phyloP scores from a whole-genome alignment of 164 flowering plant species.

The Santalum album region DNA sequence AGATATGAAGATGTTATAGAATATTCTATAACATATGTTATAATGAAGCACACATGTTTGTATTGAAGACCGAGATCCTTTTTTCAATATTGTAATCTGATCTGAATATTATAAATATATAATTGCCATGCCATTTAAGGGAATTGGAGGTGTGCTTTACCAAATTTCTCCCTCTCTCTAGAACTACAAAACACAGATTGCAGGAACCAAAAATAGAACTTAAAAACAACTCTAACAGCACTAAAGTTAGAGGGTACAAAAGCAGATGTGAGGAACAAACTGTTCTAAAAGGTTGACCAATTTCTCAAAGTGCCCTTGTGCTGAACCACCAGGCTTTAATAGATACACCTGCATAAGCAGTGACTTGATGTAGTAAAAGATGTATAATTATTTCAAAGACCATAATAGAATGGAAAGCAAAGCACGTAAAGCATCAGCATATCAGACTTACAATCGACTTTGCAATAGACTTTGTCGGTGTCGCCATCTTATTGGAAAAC shows the following conservation, averaged over 20 bases:
- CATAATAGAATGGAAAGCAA: background rate
- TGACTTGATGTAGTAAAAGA: conserved; percentile 1
- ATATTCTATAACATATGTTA: too few relatives aligned
- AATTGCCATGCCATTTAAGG: too few relatives aligned
- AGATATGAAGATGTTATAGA: too few relatives aligned
- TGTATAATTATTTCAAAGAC: background rate
- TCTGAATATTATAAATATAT: too few relatives aligned
- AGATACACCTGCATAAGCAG: conserved; percentile 63
- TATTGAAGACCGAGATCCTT: too few relatives aligned
- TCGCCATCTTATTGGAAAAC: conserved; percentile 59
- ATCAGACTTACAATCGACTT: conserved; percentile 73
- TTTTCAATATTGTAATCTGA: too few relatives aligned
- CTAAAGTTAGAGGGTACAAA: conserved; percentile 9
- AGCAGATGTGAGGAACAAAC: conserved; percentile 44
- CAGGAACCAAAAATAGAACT: conserved; percentile 2
- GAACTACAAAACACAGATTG: conserved; percentile 5
- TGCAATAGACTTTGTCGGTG: conserved; percentile 84
- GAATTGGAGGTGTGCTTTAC: too few relatives aligned
- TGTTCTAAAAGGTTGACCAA: conserved; percentile 95
- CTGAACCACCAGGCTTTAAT: conserved; percentile 69
- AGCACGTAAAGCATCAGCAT: background rate
- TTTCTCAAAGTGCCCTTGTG: conserved; percentile 72
- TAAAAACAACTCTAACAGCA: conserved; percentile 2
- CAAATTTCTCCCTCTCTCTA: too few relatives aligned
- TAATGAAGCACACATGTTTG: too few relatives aligned